Base-by-base conservation (phyloP, 805 yeast species). In the Tanozyma kutaoensis region DNA sequence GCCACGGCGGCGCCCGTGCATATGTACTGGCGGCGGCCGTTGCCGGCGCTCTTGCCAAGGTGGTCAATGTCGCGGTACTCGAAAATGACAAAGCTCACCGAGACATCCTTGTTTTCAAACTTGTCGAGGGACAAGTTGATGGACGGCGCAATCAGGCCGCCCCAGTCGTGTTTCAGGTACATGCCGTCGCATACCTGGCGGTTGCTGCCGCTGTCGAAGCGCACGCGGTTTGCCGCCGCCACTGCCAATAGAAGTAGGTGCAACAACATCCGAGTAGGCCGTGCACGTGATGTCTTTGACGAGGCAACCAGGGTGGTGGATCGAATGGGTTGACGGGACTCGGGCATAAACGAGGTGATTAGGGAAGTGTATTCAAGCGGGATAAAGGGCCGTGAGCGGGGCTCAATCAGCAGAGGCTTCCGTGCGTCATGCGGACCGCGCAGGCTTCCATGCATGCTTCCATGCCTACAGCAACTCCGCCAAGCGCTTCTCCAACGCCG, bases 131-230 rank as follows among this genome's bases (percentile, higher is more conserved):
- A 39, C 25, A 62, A 32, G 15, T 43, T 52, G 15, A 58, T 52
- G 23, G 45, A 57, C 5, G 93, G 85, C 32, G 71, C 75, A 8
- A 58, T 52, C 15, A 65, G 61, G 20, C 98, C 98, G 26, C 84
- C 78, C 86, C 93, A 81, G 44, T 86, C 93, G 25, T 70, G 61
- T 40, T 74, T 75, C 30, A 86, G 69, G 54, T 88, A 88, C 74
- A 88, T 77, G 20, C 98, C 98, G 4, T 85, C 66, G 49, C 98
- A 88, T 15, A 71, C 70, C 42, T 81, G 91, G 12, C 75, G 60
- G 26, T 67, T 54, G 8, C 42, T 15, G 4, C 31, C 51, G 11
- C 66, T 48, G 24, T 66, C 64, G 36, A 82, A 60, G 15, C 45
- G 44, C 17, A 66, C 76, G 43, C 55, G 50, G 37, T 62, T 66